phyloP scores from a whole-genome alignment of 164 flowering plant species.

The Malania oleifera region DNA sequence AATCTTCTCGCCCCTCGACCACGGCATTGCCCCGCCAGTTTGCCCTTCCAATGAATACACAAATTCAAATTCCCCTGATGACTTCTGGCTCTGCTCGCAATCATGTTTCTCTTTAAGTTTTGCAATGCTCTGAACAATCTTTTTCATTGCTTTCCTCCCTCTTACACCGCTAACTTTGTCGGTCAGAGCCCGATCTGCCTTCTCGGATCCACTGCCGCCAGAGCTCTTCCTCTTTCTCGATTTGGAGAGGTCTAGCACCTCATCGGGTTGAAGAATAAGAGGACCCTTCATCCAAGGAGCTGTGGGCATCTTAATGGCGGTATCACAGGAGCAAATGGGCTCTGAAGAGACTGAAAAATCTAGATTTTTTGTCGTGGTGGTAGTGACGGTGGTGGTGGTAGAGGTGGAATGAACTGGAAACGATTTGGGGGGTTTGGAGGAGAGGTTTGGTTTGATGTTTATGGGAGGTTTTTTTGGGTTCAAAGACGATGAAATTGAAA shows the following conservation, averaged over 20 bases:
- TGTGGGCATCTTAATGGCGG: conserved; percentile 53
- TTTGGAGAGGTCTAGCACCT: conserved; percentile 38
- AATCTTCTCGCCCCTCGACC: conserved; percentile 50
- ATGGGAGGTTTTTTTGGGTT: conserved; percentile 13
- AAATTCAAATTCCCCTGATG: conserved; percentile 22
- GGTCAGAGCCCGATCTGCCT: conserved; percentile 33
- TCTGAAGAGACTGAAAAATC: conserved; percentile 12
- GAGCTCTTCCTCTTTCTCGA: conserved; percentile 14
- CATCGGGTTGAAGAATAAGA: conserved; percentile 46
- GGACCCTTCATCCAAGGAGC: conserved; percentile 85
- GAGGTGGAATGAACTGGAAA: too few relatives aligned
- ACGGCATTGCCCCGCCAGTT: conserved; percentile 49
- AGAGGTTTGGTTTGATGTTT: conserved; percentile 6
- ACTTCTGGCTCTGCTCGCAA: conserved; percentile 4
- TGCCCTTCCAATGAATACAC: conserved; percentile 20
- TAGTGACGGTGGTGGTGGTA: conserved; percentile 3
- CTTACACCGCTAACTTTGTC: conserved; percentile 51
- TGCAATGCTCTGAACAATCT: conserved; percentile 44
- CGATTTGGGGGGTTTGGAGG: conserved; percentile 11
- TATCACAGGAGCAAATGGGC: conserved; percentile 7
- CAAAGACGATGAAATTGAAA: conserved; percentile 6
- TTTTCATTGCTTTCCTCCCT: conserved; percentile 54
- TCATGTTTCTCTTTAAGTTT: conserved; percentile 26
- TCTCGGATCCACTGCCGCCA: conserved; percentile 7
- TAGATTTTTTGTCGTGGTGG: conserved; percentile 2